Base-by-base conservation (phyloP, 2,329 filamentous ascomycete genomes). In the Ceratocystis harringtonii region DNA sequence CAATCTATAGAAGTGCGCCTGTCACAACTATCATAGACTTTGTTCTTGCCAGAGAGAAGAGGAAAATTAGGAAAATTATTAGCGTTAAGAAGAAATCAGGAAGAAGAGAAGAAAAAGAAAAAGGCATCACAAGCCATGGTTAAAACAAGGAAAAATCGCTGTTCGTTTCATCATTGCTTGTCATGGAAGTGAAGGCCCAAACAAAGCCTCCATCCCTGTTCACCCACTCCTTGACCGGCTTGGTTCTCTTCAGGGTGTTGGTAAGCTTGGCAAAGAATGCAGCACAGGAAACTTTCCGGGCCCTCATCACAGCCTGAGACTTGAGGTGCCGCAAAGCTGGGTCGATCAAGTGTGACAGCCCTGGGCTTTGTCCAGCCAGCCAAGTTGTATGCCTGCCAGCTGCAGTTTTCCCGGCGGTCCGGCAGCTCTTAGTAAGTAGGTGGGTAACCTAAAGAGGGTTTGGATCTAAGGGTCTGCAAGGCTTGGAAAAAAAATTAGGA, bases 101-200 rank as follows among this genome's bases (percentile, higher is more conserved):
- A 22, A 50, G 12, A 19, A 25, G 48, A 65, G 65, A 66, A 61
- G 62, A 62, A 55, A 63, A 65, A 63, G 64, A 55, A 60, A 62
- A 57, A 64, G 65, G 66, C 63, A 62, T 45, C 48, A 55, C 15
- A 57, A 6, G 55, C 10, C 5, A 58, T 32, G 8, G 17, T 30
- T 52, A 52, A 52, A 58, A 58, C 25, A 32, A 32, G 30, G 8
- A 32, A 15, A 30, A 58, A 8, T n/a, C 15, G 25, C 8, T 30
- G 3, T 28, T 17, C 30, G 55, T 58, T 58, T 58, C 55, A 58
- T 15, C 55, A 30, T 15, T 36, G n/a, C 48, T 52, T 52, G 19
- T 28, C 25, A 28, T 10, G 22, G 48, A 8, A 52, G 22, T 12
- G 6, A 25, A 52, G 22, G 48, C 48, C 22, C 19, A 52, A 52